phyloP scores from a whole-genome alignment of 495 filamentous ascomycete genomes.

The Articulospora tetracladia region DNA sequence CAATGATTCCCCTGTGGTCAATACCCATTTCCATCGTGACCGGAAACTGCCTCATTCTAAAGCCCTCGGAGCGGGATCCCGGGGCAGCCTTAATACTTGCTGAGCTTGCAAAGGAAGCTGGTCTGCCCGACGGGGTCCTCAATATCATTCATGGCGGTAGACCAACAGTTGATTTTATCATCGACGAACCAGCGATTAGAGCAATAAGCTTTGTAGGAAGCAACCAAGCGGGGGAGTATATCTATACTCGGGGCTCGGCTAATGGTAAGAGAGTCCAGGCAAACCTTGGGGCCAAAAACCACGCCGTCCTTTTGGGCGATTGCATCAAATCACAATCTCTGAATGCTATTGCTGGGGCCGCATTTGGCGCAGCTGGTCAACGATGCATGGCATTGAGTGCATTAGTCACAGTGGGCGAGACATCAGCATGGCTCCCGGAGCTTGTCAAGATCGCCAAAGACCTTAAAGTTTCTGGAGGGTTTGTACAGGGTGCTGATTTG shows the following conservation, averaged over 20 bases:
- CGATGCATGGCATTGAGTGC: conserved; percentile 97
- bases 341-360: conserved; percentile 90
- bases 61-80: conserved; percentile 98
- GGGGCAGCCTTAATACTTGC: conserved; percentile 97
- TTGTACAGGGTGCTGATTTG: conserved; percentile 89
- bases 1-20: conserved; percentile 98
- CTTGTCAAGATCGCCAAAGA: conserved; percentile 86
- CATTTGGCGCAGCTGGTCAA: conserved; percentile 96
- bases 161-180: conserved; percentile 92
- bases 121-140: conserved; percentile 89
- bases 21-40: conserved; percentile 93
- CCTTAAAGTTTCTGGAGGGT: conserved; percentile 87
- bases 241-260: conserved; percentile 83
- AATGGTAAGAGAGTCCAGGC: conserved; percentile 91
- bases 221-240: conserved; percentile 97
- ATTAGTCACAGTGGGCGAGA: conserved; percentile 92
- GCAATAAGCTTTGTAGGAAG: conserved; percentile 96
- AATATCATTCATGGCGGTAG: conserved; percentile 92
- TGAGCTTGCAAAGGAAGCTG: conserved; percentile 85
- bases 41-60: conserved; percentile 91
- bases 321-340: conserved; percentile 97
- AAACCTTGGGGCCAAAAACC: conserved; percentile 98
- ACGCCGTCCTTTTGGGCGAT: conserved; percentile 91
- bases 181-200: conserved; percentile 95
- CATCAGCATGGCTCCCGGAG: conserved; percentile 87